Conservation (phyloP, 1,139 yeast genomes). For the Blastobotrys persicus region DNA sequence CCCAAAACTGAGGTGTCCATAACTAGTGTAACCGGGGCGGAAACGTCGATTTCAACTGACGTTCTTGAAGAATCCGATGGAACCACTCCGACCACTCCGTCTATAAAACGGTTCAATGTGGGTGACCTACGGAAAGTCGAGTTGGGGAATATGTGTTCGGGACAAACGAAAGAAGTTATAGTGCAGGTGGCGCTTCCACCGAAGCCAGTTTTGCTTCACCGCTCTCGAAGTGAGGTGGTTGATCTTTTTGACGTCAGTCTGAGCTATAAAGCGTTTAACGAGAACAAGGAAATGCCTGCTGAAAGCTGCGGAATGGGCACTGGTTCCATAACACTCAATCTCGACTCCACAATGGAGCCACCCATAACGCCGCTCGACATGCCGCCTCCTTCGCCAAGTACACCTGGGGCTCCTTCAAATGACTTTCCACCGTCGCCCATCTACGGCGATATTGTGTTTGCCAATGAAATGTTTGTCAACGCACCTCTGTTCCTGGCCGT, state of each 20-base stretch:
- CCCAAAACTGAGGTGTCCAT: slow-evolving; percentile 20
- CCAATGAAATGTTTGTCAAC: slow-evolving; percentile 11
- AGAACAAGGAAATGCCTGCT: slow-evolving; percentile 1
- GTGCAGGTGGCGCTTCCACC: slow-evolving; percentile 25
- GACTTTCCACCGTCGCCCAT: slow-evolving; percentile 23
- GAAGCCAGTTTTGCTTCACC: slow-evolving; percentile 9
- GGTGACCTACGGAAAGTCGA: slow-evolving; percentile 15
- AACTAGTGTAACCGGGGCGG: slow-evolving; percentile 18
- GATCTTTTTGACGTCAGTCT: slow-evolving; percentile 14
- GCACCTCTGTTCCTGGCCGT: slow-evolving; percentile 22
- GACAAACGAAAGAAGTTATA: slow-evolving; percentile 23
- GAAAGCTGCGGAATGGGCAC: slow-evolving; percentile 5
- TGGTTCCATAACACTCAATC: slow-evolving; percentile 4
- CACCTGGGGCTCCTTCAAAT: slow-evolving; percentile 2
- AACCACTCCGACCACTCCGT: slow-evolving; percentile 1
- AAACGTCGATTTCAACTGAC: slow-evolving; percentile 13
- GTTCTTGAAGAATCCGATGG: slow-evolving; percentile 16
- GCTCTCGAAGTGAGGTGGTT: slow-evolving; percentile 1
- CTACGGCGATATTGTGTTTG: slow-evolving; percentile 21
- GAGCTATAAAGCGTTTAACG: slow-evolving; percentile 16
- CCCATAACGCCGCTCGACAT: slow-evolving; percentile 11
- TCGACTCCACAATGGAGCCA: slow-evolving; percentile 6
- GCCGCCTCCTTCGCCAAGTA: slow-evolving; percentile 1
- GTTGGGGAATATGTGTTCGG: slow-evolving; percentile 24
- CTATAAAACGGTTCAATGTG: slow-evolving; percentile 15